These are phyloP conservation scores for Xylaria sp. DNA, from an alignment of 2,329 filamentous ascomycete species.

Conservation along the genomic window DNA sequence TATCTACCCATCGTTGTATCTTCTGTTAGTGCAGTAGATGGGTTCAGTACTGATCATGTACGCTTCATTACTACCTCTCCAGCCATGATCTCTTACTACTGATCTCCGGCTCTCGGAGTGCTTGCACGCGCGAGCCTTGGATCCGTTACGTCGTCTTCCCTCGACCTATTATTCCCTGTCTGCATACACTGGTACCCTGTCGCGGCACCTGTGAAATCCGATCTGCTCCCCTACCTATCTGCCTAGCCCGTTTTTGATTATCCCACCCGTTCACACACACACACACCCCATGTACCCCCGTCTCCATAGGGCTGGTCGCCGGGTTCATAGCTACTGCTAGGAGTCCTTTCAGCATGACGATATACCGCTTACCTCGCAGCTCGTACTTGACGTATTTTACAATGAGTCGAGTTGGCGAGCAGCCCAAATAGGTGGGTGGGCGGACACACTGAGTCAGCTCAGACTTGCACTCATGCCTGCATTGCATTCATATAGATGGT, in stretches of 20 bases:
- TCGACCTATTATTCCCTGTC: slow-evolving; percentile 34
- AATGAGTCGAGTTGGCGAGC: slow-evolving; percentile 27
- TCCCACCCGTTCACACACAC: slow-evolving; percentile 38
- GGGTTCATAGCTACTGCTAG: slow-evolving; percentile 23
- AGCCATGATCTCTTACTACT: slow-evolving; percentile 5
- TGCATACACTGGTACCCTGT: slow-evolving; percentile 33
- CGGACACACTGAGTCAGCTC: slow-evolving; percentile 4
- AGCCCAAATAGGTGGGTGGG: slow-evolving; percentile 26
- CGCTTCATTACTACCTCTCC: slow-evolving; percentile 11
- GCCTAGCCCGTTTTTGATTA: slow-evolving; percentile 34
- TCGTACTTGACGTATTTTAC: slow-evolving; percentile 26
- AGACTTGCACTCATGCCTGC: neutral
- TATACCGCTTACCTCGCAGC: slow-evolving; percentile 22
- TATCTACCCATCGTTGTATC: neutral
- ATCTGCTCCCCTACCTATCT: slow-evolving; percentile 33
- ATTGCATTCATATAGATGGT: slow-evolving; percentile 15
- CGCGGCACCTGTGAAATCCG: slow-evolving; percentile 40
- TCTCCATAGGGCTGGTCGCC: slow-evolving; percentile 37
- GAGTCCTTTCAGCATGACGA: slow-evolving; percentile 20
- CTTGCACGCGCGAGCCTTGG: slow-evolving; percentile 23
- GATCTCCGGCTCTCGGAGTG: slow-evolving; percentile 11
- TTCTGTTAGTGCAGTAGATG: slow-evolving; percentile 2
- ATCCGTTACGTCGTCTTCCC: slow-evolving; percentile 26
- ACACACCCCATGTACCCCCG: slow-evolving; percentile 33
- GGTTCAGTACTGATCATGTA: slow-evolving; percentile 16